Conservation (phyloP, 345 rosid genomes). For the Brassica nigra region DNA sequence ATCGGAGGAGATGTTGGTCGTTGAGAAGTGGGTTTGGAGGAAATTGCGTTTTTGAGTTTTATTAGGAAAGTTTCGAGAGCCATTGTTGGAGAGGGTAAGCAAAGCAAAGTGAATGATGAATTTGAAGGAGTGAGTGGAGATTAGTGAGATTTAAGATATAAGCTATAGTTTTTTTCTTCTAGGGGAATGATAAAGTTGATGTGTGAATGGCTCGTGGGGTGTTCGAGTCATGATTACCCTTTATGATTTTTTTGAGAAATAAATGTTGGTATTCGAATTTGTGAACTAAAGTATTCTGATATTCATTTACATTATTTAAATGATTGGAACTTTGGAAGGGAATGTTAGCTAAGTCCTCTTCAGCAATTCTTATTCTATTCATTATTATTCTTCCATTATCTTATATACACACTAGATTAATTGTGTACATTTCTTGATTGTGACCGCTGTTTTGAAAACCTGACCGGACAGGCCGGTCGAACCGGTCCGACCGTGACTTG, state of each 20-base stretch:
- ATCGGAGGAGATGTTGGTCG: constrained; percentile 30
- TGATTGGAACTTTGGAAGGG: constrained; percentile 21
- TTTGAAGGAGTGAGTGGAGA: constrained; percentile 10
- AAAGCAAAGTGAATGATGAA: constrained; percentile 24
- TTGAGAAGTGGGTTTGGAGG: constrained; percentile 52
- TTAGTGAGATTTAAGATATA: constrained; percentile 37
- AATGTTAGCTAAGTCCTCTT: constrained; percentile 8
- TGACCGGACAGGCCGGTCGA: no score
- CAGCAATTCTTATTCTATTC: not conserved
- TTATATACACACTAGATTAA: not conserved
- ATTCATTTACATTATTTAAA: constrained; percentile 35
- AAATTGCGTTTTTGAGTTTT: constrained; percentile 68
- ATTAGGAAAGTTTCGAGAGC: constrained; percentile 86
- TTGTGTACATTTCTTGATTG: not conserved
- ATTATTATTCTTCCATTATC: constrained; percentile 10
- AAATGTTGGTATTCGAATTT: constrained; percentile 2
- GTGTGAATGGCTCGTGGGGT: constrained; percentile 60
- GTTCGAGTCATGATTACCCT: constrained; percentile 46
- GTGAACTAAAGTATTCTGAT: constrained; percentile 1
- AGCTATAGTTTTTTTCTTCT: constrained; percentile 28
- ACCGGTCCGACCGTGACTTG: no score
- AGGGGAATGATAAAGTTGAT: constrained; percentile 33
- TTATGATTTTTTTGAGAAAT: not conserved
- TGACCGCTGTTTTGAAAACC: not conserved
- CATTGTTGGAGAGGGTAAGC: constrained; percentile 44